Evolutionary conservation across 352 stramenopile genomes (phyloP), one percentile per base, ranked within the genome.

Genomic region (Phytophthora sojae): DNA sequence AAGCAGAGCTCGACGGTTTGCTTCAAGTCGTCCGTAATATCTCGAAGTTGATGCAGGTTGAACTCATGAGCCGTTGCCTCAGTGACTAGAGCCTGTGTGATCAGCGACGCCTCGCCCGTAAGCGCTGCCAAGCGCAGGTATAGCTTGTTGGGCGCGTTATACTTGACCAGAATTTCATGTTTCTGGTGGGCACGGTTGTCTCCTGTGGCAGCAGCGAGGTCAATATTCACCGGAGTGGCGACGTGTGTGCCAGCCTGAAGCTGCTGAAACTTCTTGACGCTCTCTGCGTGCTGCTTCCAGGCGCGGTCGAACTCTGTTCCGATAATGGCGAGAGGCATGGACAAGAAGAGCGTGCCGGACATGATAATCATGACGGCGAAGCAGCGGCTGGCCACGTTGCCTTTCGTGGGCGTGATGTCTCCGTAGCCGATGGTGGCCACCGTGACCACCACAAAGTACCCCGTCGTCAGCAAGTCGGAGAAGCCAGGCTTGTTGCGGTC

Each of bases 311-410:
- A 95, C 64, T 95, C 88, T 1, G 85, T 95, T 47, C 88, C 88
- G 67, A 95, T 93, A 82, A 95, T 95, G 44, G 88, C 88, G 32
- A 95, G 79, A 59, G 88, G 88, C 86, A 95, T 95, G 52, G 88
- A 93, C 54, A 95, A 75, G 64, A 95, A 95, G 30, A 95, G 75
- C 17, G 88, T 93, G 14, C 88, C 88, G 23, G 86, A 90, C 82
- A 95, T 90, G 65, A 95, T 95, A 58, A 91, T 91, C 82, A 95
- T 90, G 21, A 94, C 81, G 8, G 86, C 79, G 53, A 88, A 91
- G 29, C 85, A 73, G 0, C 82, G 79, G 8, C 82, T 83, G 45
- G 80, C 73, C 51, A 90, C 83, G 60, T 94, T 94, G 37, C 84
- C 84, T 25, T 92, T 91, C 0, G 85, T 90, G 2, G 87, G 87